These are phyloP conservation scores for Ambrosiella xylebori DNA, from an alignment of 2,329 filamentous ascomycete genomes.

Conservation along the genomic window DNA sequence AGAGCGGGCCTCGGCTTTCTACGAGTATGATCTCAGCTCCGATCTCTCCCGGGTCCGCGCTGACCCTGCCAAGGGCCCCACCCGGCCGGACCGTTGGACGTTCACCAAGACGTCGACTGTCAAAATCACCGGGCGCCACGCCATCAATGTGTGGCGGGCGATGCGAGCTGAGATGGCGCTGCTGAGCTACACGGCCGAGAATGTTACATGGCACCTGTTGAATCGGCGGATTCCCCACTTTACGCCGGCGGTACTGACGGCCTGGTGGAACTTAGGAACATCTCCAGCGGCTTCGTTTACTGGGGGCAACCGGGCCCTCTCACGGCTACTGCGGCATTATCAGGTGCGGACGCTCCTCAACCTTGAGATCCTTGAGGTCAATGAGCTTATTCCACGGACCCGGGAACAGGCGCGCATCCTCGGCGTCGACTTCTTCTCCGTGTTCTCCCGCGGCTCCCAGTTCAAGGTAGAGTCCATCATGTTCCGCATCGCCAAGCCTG, in stretches of 20 bases:
- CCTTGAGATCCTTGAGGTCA: slow-evolving; percentile 77
- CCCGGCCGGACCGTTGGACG: slow-evolving; percentile 58
- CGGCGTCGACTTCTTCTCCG: slow-evolving; percentile 91
- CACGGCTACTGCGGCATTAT: slow-evolving; percentile 65
- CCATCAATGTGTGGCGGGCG: slow-evolving; percentile 93
- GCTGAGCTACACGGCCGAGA: slow-evolving; percentile 90
- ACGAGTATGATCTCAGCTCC: slow-evolving; percentile 78
- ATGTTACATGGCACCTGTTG: slow-evolving; percentile 79
- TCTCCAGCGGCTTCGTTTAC: background rate
- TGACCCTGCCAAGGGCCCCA: slow-evolving; percentile 40
- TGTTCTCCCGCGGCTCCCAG: slow-evolving; percentile 86
- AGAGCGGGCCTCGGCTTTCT: slow-evolving; percentile 69
- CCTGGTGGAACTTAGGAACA: slow-evolving; percentile 44
- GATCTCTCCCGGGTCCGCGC: slow-evolving; percentile 37
- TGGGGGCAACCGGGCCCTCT: slow-evolving; percentile 23
- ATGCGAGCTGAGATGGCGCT: slow-evolving; percentile 89
- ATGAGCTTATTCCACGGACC: slow-evolving; percentile 73
- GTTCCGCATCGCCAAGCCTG: slow-evolving; percentile 95
- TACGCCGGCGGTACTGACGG: slow-evolving; percentile 57
- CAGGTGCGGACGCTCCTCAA: slow-evolving; percentile 59
- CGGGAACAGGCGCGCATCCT: slow-evolving; percentile 87
- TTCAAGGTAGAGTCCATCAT: slow-evolving; percentile 98
- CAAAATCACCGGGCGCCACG: slow-evolving; percentile 79
- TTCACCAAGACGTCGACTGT: slow-evolving; percentile 89
- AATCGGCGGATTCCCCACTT: slow-evolving; percentile 83